A percentile compares a stretch with the other conserved stretches of the same genome.
phyloP scores from a whole-genome alignment of 208 protist genomes.

The Vickermania ingenoplastis region DNA sequence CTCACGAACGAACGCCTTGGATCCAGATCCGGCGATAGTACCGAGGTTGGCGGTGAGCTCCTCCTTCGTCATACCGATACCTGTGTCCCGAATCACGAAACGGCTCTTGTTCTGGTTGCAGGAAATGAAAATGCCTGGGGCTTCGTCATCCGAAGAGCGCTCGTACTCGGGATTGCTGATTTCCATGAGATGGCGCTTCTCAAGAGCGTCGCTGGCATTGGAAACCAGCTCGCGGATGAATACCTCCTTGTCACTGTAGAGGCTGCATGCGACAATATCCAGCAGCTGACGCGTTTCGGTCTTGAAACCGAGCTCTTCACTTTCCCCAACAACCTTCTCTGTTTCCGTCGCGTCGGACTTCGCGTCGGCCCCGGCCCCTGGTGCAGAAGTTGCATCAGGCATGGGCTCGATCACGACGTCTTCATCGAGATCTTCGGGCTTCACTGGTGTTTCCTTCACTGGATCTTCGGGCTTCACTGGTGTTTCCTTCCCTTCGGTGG shows the following conservation, averaged over 20 bases:
- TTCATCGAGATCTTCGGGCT: conserved; percentile 54
- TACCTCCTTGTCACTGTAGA: conserved; percentile 98
- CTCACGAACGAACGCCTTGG: conserved; percentile 85
- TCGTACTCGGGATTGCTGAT: conserved; percentile 79
- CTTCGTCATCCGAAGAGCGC: conserved; percentile 70
- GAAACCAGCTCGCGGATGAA: conserved; percentile 98
- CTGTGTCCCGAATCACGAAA: conserved; percentile 91
- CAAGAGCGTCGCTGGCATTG: conserved; percentile 96
- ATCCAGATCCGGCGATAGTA: conserved; percentile 88
- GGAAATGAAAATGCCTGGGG: conserved; percentile 61
- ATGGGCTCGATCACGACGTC: conserved; percentile 78
- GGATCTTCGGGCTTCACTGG: conserved; percentile 20
- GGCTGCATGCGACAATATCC: conserved; percentile 95
- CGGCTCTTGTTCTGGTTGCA: conserved; percentile 90
- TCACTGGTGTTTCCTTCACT: conserved; percentile 15
- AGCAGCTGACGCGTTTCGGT: conserved; percentile 97
- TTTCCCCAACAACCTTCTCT: conserved; percentile 60
- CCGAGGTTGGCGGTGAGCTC: conserved; percentile 95
- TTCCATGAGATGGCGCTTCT: conserved; percentile 91
- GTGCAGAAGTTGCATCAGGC: conserved; percentile 15
- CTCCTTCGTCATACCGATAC: conserved; percentile 96
- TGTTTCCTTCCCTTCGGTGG: conserved; percentile 13
- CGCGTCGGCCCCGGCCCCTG: conserved; percentile 1
- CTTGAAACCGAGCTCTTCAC: conserved; percentile 92
- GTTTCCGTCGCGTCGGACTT: conserved; percentile 13